These are phyloP conservation scores for Neostapfia colusana DNA, from an alignment of 176 grass and related monocot species.

Conservation along the genomic window DNA sequence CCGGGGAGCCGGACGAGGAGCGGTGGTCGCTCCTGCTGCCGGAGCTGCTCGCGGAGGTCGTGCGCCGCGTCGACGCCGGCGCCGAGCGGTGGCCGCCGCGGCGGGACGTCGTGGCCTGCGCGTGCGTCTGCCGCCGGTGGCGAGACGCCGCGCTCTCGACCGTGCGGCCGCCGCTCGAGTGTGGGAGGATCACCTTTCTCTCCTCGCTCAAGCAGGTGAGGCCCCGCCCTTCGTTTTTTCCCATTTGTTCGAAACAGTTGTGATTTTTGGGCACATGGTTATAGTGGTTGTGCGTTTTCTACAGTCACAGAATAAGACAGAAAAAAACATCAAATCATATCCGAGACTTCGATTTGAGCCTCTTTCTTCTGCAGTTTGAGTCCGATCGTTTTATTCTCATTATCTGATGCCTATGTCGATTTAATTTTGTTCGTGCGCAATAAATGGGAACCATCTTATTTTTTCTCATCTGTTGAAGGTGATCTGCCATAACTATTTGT, in stretches of 20 bases:
- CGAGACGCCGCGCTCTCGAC: constrained; percentile 53
- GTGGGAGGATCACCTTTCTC: constrained; percentile 87
- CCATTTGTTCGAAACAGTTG: neutral
- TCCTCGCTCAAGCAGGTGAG: constrained; percentile 91
- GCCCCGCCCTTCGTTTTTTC: neutral
- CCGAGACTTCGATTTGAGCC: neutral
- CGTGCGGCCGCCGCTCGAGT: constrained; percentile 64
- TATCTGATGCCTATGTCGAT: neutral
- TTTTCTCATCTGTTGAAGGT: neutral
- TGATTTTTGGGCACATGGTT: neutral
- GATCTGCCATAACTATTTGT: neutral
- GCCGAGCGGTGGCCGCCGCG: constrained; percentile 81
- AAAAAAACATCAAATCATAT: neutral
- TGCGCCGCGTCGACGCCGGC: constrained; percentile 69
- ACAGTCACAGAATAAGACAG: neutral
- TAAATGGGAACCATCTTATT: neutral
- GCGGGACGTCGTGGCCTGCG: constrained; percentile 75
- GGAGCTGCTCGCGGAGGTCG: constrained; percentile 74
- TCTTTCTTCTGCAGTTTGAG: constrained; percentile 2
- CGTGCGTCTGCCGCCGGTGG: constrained; percentile 81
- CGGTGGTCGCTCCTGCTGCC: constrained; percentile 70
- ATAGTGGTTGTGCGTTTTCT: neutral
- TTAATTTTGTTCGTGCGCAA: neutral
- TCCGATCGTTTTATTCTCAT: neutral
- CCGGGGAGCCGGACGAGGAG: constrained; percentile 55